Conservation (phyloP, 2,329 filamentous ascomycete genomes). For the Cladophialophora yegresii region DNA sequence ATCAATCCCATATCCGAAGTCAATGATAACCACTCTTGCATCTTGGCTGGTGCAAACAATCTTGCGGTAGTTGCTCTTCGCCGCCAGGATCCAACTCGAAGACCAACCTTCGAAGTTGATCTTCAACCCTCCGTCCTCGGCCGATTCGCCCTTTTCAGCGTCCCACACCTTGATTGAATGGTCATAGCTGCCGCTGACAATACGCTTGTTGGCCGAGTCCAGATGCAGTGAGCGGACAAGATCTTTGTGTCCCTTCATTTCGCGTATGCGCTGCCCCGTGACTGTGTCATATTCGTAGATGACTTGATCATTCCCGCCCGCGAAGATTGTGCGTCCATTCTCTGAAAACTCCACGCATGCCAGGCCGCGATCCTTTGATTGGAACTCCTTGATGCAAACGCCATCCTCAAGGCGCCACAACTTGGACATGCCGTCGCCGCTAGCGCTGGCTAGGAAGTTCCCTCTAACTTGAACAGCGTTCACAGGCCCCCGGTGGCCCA, state of each 20-base stretch:
- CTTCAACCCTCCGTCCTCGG: conserved; percentile 73
- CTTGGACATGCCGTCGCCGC: conserved; percentile 88
- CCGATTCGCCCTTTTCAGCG: conserved; percentile 76
- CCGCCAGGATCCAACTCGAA: conserved; percentile 91
- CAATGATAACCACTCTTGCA: conserved; percentile 86
- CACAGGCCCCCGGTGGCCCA: conserved; percentile 86
- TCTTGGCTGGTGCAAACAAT: conserved; percentile 96
- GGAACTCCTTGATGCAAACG: conserved; percentile 84
- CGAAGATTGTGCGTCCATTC: conserved; percentile 89
- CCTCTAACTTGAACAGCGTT: conserved; percentile 95
- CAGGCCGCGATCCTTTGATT: conserved; percentile 85
- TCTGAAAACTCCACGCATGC: conserved; percentile 96
- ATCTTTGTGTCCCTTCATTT: conserved; percentile 78
- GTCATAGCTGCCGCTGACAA: conserved; percentile 92
- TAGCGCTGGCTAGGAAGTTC: conserved; percentile 89
- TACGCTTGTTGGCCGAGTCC: conserved; percentile 79
- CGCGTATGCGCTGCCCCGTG: conserved; percentile 78
- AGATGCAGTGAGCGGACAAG: conserved; percentile 89
- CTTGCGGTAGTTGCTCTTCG: conserved; percentile 91
- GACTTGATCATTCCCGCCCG: conserved; percentile 90
- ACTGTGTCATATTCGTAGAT: conserved; percentile 96
- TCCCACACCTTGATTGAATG: conserved; percentile 95
- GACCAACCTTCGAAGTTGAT: conserved; percentile 94
- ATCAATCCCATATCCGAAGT: conserved; percentile 71
- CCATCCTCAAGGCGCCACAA: conserved; percentile 93